A percentile compares a stretch with the other conserved stretches of the same genome.
Conservation (phyloP, 1,139 yeast genomes). For the Saccharomycopsis hybrid region DNA sequence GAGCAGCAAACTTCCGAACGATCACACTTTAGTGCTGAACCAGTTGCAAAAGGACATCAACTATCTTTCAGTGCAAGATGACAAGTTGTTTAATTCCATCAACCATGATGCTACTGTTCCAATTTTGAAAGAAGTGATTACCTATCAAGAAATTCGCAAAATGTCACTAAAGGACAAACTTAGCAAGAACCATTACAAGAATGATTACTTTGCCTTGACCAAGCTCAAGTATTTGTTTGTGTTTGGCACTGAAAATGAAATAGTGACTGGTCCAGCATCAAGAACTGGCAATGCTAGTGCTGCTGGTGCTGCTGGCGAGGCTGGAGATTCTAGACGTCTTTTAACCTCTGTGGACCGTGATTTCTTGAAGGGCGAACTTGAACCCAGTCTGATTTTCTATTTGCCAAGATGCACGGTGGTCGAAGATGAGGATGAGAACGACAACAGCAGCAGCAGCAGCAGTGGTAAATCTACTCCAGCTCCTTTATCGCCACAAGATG, state of each 20-base stretch:
- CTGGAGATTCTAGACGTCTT: too few relatives aligned
- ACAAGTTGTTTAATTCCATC: conserved; percentile 8
- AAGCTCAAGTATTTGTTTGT: conserved; percentile 19
- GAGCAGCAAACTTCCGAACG: conserved; percentile 19
- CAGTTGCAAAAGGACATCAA: conserved; percentile 15
- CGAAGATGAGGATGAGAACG: conserved; percentile 8
- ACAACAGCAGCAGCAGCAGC: too few relatives aligned
- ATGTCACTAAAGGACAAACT: conserved; percentile 17
- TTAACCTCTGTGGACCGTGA: conserved; percentile 17
- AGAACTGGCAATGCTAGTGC: too few relatives aligned
- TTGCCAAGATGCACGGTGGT: conserved; percentile 18
- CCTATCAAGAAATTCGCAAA: conserved; percentile 18
- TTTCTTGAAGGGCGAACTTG: conserved; percentile 16
- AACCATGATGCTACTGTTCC: conserved; percentile 20
- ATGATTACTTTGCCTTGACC: conserved; percentile 20
- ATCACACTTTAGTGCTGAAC: conserved; percentile 4
- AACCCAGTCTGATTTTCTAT: conserved; percentile 18
- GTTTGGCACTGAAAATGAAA: conserved; percentile 18
- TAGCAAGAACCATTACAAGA: conserved; percentile 8
- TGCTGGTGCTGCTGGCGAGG: conserved; percentile 11
- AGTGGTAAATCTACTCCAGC: too few relatives aligned
- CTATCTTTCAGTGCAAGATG: conserved; percentile 12
- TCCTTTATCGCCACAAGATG: too few relatives aligned
- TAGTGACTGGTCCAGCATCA: background rate
- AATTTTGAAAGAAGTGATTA: conserved; percentile 16